These are phyloP conservation scores for Fusarium luffae DNA, from an alignment of 2,329 filamentous ascomycete species.

Conservation along the genomic window DNA sequence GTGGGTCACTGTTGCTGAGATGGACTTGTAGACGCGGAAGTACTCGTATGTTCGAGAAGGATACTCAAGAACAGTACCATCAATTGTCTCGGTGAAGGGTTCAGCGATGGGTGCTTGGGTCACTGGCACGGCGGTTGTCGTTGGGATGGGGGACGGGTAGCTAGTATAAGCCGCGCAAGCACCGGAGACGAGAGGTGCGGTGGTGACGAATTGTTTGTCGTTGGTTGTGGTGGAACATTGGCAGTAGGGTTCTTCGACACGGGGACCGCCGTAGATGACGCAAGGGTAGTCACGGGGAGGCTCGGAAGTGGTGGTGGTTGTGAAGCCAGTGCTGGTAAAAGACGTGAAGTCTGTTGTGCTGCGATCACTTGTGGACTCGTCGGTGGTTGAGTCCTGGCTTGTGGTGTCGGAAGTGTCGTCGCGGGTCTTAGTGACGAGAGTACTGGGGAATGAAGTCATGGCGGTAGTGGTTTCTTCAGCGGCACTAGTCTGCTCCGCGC, in stretches of 20 bases:
- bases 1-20: conserved; percentile 9
- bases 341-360: neutral
- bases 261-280: neutral
- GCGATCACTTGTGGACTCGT: neutral
- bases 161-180: conserved; percentile 14
- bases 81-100: conserved; percentile 7
- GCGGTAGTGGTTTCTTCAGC: neutral
- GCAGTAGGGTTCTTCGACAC: conserved; percentile 8
- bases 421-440: neutral
- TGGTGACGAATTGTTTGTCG: conserved; percentile 19
- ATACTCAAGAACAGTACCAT: conserved; percentile 19
- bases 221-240: conserved; percentile 9
- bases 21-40: conserved; percentile 1
- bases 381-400: neutral
- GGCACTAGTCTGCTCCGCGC: neutral
- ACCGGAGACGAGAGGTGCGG: conserved; percentile 16
- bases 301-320: neutral
- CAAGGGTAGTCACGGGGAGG: neutral
- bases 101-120: neutral
- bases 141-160: neutral
- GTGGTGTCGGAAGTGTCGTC: neutral
- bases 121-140: neutral
- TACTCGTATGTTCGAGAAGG: conserved; percentile 4
- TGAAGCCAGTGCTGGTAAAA: neutral
- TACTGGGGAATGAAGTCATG: neutral